Evolutionary conservation across 1,284 basidiomycete genomes (phyloP), one percentile per base, ranked within the genome.

Genomic region (Neolentinus lepideus): DNA sequence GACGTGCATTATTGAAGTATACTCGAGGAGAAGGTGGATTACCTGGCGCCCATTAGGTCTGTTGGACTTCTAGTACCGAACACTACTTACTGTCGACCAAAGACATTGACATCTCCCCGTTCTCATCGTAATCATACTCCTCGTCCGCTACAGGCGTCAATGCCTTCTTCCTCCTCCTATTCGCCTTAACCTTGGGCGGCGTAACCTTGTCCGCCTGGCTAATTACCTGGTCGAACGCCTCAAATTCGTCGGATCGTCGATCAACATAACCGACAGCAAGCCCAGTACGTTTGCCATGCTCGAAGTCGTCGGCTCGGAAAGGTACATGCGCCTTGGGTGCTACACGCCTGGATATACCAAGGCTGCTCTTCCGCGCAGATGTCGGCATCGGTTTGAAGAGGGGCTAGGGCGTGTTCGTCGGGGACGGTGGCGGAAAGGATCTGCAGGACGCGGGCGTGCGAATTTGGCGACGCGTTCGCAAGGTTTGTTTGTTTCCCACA

Each of bases 201-300:
- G 83, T 77, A n/a, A 77, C 73, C 54, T 75, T 75, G 68, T 90
- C 85, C 0, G 80, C 85, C 63, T 88, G 84, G 51, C 77, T 74
- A 60, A 94, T 81, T 63, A 93, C 76, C 61, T 84, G 80, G 56
- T 85, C 83, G 63, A 92, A 88, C 11, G 84, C 84, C 69, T 95
- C 92, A 67, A 91, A 92, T 10, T 92, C 94, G 65, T 93, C 89
- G 14, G 85, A 85, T 61, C 84, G 84, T 59, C 82, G 80, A 53
- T 84, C 81, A 52, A 91, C 81, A 66, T 84, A 79, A 26, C 70
- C 76, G 16, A 90, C 81, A 1, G 78, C 73, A 54, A 88, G 75
- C 2, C 88, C 88, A 0, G 88, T 91, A 66, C 83, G 86, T 76
- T 87, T 89, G 16, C 88, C 88, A 56, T 83, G 85, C 48, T 79